phyloP scores from a whole-genome alignment of 106 monocot species.

The Acorus gramineus region DNA sequence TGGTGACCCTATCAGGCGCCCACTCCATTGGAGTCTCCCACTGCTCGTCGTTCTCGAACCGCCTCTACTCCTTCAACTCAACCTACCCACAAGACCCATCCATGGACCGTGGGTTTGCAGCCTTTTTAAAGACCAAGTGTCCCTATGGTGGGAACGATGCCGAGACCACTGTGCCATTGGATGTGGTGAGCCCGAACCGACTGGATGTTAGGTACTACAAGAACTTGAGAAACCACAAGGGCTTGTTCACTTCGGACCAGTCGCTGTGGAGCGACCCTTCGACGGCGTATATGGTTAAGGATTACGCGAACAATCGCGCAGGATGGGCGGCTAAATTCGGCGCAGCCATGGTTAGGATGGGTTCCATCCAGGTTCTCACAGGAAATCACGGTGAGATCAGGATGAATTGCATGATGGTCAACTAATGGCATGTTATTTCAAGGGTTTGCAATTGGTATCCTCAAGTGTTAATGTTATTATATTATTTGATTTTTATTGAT shows the following conservation, averaged over 20 bases:
- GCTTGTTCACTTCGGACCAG: not conserved
- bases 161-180: no score
- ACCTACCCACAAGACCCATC: not conserved
- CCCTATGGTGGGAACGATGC: no score
- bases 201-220: not conserved
- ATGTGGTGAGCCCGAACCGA: no score
- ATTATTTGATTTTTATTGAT: no score
- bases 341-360: not conserved
- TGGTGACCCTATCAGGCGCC: not conserved
- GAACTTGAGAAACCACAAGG: slow-evolving; percentile 5
- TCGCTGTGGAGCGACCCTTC: slow-evolving; percentile 3
- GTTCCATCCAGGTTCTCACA: not conserved
- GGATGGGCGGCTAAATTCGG: slow-evolving; percentile 1
- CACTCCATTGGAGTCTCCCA: not conserved
- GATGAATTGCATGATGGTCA: no score
- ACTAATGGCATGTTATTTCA: no score
- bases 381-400: no score
- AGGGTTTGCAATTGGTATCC: no score
- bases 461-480: no score
- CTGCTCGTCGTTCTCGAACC: not conserved
- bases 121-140: not conserved
- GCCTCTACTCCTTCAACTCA: slow-evolving; percentile 6
- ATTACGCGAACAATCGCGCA: not conserved
- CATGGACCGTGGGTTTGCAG: not conserved
- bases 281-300: not conserved